Base-by-base conservation (phyloP, 345 rosid species). In the Pistacia integerrima region DNA sequence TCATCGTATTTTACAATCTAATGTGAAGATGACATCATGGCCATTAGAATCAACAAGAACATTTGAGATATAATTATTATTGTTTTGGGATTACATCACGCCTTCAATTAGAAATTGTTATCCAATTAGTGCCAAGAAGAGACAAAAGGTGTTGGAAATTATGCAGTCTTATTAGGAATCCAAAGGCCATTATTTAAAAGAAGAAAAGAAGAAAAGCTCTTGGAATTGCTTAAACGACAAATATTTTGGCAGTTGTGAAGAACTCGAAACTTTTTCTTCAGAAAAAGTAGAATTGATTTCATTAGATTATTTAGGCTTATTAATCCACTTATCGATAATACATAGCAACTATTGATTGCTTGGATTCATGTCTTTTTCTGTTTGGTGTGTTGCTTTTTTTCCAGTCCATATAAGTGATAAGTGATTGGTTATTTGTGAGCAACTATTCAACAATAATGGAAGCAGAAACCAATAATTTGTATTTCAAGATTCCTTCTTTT, bases 361-460 rank as follows among this genome's bases (percentile, higher is more conserved):
- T 61, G 57, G 49, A 18, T 48, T 61, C 76, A 48, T 30, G 59
- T 13, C 28, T 4, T 30, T 30, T 62, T 51, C 18, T 48, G 51
- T 35, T 71, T 41, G 70, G 12, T 25, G 22, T 25, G 28, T 73
- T 60, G 12, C 28, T 5, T 46, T 73, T 61, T 73, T 48, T 20
- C 5, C 25, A 2, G 62, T 14, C 60, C 70, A 64, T 74, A 12
- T 11, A 64, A 64, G 38, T 20, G 62, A 52, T 38, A 51, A 33
- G 63, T 38, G 52, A 64, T 74, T 51, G 63, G 77, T 4, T 64
- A 11, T 20, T 20, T 33, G 18, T 54, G 51, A 74, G 52, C 12
- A 35, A 72, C 46, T 41, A 20, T 51, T 54, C 63, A 13, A 11
- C 76, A 74, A 74, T 74, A 74, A 63, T 74, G 49, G 41, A 63